Evolutionary conservation across 2,329 filamentous ascomycete genomes (phyloP).

Genomic region (Talaromyces funiculosus): DNA sequence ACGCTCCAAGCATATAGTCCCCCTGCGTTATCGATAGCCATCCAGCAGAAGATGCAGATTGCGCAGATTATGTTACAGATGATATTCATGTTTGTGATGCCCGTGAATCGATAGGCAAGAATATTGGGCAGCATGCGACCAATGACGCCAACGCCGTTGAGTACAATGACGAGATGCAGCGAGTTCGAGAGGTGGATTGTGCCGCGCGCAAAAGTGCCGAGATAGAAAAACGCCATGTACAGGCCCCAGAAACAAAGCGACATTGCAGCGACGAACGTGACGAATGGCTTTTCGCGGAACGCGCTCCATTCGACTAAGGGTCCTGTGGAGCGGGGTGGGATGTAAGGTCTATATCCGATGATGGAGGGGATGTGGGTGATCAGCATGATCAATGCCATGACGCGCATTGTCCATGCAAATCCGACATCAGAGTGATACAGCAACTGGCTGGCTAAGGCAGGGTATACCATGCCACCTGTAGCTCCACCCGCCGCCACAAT

Average conservation of each 20-base stretch:
- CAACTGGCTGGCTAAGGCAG: conserved; percentile 39
- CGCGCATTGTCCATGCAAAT: conserved; percentile 12
- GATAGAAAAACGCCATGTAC: conserved; percentile 16
- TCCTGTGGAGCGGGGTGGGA: conserved; percentile 7
- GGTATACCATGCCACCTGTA: conserved; percentile 43
- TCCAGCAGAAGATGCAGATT: conserved; percentile 11
- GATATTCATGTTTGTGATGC: conserved; percentile 7
- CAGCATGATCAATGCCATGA: conserved; percentile 12
- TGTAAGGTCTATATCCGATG: conserved; percentile 10
- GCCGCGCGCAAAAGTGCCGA: conserved; percentile 24
- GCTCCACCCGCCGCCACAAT: conserved; percentile 34
- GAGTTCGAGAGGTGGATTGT: conserved; percentile 6
- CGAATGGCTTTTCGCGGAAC: conserved; percentile 10
- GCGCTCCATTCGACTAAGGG: conserved; percentile 13
- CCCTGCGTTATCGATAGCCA: neutral
- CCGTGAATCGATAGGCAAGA: neutral
- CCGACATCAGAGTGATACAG: conserved; percentile 12
- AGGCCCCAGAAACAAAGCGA: conserved; percentile 13
- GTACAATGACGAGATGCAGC: conserved; percentile 10
- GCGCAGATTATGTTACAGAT: conserved; percentile 15
- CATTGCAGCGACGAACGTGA: conserved; percentile 5
- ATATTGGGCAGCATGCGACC: conserved; percentile 12
- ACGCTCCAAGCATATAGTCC: conserved; percentile 12
- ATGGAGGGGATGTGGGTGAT: conserved; percentile 9
- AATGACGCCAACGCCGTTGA: conserved; percentile 11